phyloP scores from a whole-genome alignment of 192 early-diverging fungal genomes.

The Coemansia pectinata region DNA sequence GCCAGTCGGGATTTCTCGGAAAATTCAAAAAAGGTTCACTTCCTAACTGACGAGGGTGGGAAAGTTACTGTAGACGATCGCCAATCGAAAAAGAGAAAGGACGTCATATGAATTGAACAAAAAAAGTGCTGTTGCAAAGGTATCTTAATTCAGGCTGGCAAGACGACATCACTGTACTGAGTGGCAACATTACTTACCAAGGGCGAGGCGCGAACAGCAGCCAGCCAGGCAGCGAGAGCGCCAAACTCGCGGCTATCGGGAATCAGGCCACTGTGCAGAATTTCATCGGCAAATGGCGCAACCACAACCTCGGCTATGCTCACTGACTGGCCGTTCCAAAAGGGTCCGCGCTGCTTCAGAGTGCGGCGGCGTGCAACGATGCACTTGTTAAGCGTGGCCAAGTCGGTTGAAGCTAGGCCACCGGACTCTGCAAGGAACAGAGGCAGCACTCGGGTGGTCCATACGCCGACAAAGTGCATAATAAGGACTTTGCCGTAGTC shows the following conservation, averaged over 20 bases:
- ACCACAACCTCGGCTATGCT: conserved; percentile 19
- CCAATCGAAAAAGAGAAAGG: not conserved
- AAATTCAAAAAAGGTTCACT: not conserved
- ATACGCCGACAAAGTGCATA: conserved; percentile 18
- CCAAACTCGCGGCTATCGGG: conserved; percentile 14
- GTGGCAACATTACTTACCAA: not conserved
- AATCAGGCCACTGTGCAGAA: conserved; percentile 15
- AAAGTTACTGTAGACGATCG: not conserved
- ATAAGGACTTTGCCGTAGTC: conserved; percentile 14
- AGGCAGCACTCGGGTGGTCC: conserved; percentile 14
- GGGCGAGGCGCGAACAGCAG: conserved; percentile 13
- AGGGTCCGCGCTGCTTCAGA: conserved; percentile 19
- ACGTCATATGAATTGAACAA: not conserved
- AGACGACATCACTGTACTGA: not conserved
- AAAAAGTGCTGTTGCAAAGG: not conserved
- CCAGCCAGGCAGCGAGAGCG: conserved; percentile 23
- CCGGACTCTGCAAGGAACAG: not conserved
- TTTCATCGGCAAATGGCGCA: conserved; percentile 22
- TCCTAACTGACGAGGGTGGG: not conserved
- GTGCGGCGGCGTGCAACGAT: conserved; percentile 9
- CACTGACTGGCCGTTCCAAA: conserved; percentile 22
- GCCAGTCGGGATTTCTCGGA: not conserved
- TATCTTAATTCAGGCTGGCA: not conserved
- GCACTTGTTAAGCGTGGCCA: conserved; percentile 22
- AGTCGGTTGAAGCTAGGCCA: not conserved